Percentiles rank a stretch among this genome's conserved stretches.
These are phyloP conservation scores for Pouteria campechiana DNA, from an alignment of 179 eudicot species.

Conservation along the genomic window DNA sequence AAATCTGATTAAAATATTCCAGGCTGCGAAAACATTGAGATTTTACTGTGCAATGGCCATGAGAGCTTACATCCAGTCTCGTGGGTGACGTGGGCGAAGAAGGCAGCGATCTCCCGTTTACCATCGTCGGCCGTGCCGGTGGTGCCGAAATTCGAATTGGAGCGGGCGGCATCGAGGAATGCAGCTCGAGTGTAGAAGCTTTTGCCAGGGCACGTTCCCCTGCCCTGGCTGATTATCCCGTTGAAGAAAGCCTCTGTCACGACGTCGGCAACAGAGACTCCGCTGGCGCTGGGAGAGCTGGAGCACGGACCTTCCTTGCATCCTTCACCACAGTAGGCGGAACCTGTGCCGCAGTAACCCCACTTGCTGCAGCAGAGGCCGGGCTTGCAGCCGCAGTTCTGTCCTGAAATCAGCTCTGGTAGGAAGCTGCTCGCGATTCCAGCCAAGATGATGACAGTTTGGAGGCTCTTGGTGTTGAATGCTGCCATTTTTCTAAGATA, in stretches of 20 bases:
- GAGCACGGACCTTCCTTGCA: conserved; percentile 13
- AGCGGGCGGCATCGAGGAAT: conserved; percentile 10
- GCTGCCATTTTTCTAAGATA: no score
- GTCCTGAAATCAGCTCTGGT: no score
- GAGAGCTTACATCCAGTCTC: conserved; percentile 21
- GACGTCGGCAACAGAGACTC: conserved; percentile 3
- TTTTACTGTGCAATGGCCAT: neutral
- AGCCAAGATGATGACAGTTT: no score
- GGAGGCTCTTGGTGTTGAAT: no score
- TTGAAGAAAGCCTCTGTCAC: conserved; percentile 24
- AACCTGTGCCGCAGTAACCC: conserved; percentile 13
- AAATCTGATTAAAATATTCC: neutral
- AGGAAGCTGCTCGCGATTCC: no score
- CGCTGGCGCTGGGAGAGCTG: neutral
- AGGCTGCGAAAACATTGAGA: neutral
- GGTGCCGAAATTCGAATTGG: conserved; percentile 7
- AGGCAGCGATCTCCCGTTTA: conserved; percentile 18
- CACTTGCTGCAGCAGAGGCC: conserved; percentile 10
- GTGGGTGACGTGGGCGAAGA: conserved; percentile 19
- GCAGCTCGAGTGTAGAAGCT: conserved; percentile 18
- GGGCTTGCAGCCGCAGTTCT: conserved; percentile 13
- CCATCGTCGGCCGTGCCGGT: conserved; percentile 12
- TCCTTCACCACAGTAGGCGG: conserved; percentile 14
- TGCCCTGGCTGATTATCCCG: conserved; percentile 16
- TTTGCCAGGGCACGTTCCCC: conserved; percentile 14